These are phyloP conservation scores for Stachybotrys elegans DNA, from an alignment of 2,329 filamentous ascomycete genomes.

Conservation along the genomic window DNA sequence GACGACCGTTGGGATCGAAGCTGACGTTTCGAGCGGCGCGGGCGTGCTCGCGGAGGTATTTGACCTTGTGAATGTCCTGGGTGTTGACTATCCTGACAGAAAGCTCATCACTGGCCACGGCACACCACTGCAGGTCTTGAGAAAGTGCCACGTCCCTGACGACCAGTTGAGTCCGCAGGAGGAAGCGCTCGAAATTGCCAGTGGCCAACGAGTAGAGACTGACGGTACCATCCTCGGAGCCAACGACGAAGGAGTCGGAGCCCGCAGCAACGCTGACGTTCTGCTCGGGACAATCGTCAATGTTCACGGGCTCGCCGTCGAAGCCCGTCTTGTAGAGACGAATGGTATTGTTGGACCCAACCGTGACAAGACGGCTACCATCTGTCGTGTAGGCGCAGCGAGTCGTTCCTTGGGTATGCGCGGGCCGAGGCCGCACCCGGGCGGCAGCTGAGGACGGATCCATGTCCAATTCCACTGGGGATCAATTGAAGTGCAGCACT, in stretches of 20 bases:
- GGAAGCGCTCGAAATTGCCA: conserved; percentile 71
- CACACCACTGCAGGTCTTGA: conserved; percentile 78
- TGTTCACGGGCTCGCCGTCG: conserved; percentile 85
- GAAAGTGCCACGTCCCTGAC: conserved; percentile 83
- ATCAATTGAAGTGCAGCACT: too few relatives aligned
- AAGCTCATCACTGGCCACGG: conserved; percentile 94
- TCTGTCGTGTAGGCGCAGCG: conserved; percentile 86
- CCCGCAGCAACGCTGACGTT: conserved; percentile 75
- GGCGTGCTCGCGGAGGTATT: conserved; percentile 75
- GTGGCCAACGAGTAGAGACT: conserved; percentile 81
- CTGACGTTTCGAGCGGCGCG: conserved; percentile 88
- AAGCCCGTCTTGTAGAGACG: conserved; percentile 88
- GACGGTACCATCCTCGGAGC: conserved; percentile 93
- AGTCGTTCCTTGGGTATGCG: conserved; percentile 80
- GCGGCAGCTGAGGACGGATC: conserved; percentile 22
- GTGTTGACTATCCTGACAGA: conserved; percentile 85
- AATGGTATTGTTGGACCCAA: conserved; percentile 89
- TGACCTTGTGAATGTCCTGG: conserved; percentile 69
- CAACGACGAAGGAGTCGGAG: conserved; percentile 79
- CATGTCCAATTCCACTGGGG: conserved; percentile 31
- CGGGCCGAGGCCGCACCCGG: conserved; percentile 60
- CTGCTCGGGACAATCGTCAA: conserved; percentile 86
- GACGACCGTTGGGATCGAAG: conserved; percentile 75
- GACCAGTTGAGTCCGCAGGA: conserved; percentile 79
- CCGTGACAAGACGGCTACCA: conserved; percentile 81